A percentile compares a stretch with the other conserved stretches of the same genome.
Evolutionary conservation across 2,329 filamentous ascomycete genomes (phyloP).

Genomic region (Dactylellina leptospora): DNA sequence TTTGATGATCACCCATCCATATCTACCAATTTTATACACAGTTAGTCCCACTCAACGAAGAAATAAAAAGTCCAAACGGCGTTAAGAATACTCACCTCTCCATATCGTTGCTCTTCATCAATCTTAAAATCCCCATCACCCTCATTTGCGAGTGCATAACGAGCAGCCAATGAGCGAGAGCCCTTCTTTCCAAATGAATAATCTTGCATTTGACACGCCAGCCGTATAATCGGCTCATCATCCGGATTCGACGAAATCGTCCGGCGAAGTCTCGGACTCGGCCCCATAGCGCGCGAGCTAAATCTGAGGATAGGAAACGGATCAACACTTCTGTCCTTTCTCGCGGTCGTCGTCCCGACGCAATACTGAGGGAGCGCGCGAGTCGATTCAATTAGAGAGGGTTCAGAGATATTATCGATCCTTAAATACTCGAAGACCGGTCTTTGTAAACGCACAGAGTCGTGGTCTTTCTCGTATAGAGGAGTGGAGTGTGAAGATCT

Average conservation of each 20-base stretch:
- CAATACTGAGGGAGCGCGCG: too few species aligned
- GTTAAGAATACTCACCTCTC: slow-evolving; percentile 25
- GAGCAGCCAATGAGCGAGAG: slow-evolving; percentile 16
- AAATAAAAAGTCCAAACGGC: too few species aligned
- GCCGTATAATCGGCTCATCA: slow-evolving; percentile 31
- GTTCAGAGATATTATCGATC: too few species aligned
- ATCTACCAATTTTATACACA: slow-evolving; percentile 12
- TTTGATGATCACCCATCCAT: slow-evolving; percentile 28
- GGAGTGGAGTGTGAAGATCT: neutral
- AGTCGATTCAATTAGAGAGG: too few species aligned
- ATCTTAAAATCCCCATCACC: slow-evolving; percentile 25
- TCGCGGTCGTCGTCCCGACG: too few species aligned
- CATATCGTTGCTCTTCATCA: slow-evolving; percentile 32
- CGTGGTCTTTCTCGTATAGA: too few species aligned
- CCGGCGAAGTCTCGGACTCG: slow-evolving; percentile 26
- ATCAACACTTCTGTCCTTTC: too few species aligned
- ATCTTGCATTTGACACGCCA: slow-evolving; percentile 31
- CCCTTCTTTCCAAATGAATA: slow-evolving; percentile 37
- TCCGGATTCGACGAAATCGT: slow-evolving; percentile 30
- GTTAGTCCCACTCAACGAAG: too few species aligned
- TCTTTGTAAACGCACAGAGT: too few species aligned
- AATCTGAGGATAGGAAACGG: too few species aligned
- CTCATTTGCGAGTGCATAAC: slow-evolving; percentile 28
- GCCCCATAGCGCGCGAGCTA: slow-evolving; percentile 17
- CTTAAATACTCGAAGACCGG: too few species aligned